Evolutionary conservation across 2,329 filamentous ascomycete genomes (phyloP), one percentile per base, ranked within the genome.

Genomic region (Proliferodiscus dingleyae): DNA sequence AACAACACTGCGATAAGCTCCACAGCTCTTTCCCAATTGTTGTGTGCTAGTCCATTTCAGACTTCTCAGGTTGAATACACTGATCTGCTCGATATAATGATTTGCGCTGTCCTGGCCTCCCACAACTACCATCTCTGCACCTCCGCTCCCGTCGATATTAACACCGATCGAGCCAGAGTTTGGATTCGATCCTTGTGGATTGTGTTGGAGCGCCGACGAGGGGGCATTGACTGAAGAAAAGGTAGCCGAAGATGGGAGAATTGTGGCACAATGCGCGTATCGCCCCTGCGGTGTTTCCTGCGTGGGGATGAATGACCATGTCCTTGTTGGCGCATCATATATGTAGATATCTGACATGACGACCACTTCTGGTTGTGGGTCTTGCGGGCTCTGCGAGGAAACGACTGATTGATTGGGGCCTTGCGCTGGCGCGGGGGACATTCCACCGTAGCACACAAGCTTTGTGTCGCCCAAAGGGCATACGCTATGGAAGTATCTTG

Each of bases 301-400:
- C 0, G 89, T 83, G 1, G 83, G 78, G 34, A 98, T 81, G 50
- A 83, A 88, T 16, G 87, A 91, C 93, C 93, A 98, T 38, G 77
- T 85, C 59, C 78, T 83, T 0, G 85, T 85, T 1, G 80, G 76
- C 2, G 93, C 87, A 64, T 98, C 91, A 66, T 89, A 97, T 24
- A 98, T 87, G 66, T 97, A 88, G 45, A 97, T 89, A 67, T 98
- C 93, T 5, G 91, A 96, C 90, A 98, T 96, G 46, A 97, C 93
- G 2, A 89, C 85, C 4, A 97, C 87, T 61, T 96, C 90, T 29
- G 89, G 82, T 57, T 89, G 86, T 44, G 81, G 72, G 52, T 90
- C 86, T 47, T 71, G 66, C 1, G 62, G 62, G 30, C 54, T 53
- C 48, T 73, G 70, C 9, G 73, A 71, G 3, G 68, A 59, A 13